Evolutionary conservation across 495 filamentous ascomycete species (phyloP), one percentile per base, ranked within the genome.

Genomic region (Penicillium flavigenum): DNA sequence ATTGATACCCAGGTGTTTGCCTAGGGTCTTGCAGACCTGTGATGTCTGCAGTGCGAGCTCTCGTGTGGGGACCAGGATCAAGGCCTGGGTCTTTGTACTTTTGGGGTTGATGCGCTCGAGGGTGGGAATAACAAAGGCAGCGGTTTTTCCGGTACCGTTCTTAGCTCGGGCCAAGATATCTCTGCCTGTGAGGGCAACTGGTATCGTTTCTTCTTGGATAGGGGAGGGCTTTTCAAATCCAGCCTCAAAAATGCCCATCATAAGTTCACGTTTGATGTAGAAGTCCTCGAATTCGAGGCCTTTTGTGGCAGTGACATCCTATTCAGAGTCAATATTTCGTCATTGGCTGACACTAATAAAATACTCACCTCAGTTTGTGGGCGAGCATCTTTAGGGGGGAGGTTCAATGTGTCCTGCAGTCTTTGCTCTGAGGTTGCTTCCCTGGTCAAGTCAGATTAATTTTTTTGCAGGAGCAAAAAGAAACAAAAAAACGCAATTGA

Each of bases 231-330:
- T 97, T 68, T 99, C 94, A 73, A 96, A 99, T 49, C 94, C 94
- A 62, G 94, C 94, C 76, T 97, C 95, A 72, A 98, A 98, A 54
- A 99, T 97, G 32, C 94, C 94, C 92, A 97, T 98, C 77, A 99
- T 83, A 29, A 99, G 80, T 63, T 96, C 90, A 54, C 94, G 86
- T 73, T 94, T 95, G 66, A 98, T 87, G 57, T 87, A 88, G 63
- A 99, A 96, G 56, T 99, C 92, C 68, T 98, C 94, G 62, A 96
- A 99, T 56, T 98, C 94, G 56, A 98, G 80, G 51, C 94, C 94
- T 78, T 96, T 99, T 4, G 92, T 98, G 54, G 88, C 89, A 44
- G 92, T 97, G 42, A 99, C 94, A 86, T 99, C 94, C 90, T 96
- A 56, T 56, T 63, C 16, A 22, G 56, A 54, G 54, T 68, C 27